Conservation (phyloP, 1,284 basidiomycete genomes). For the Cutaneotrichosporon mucoides region DNA sequence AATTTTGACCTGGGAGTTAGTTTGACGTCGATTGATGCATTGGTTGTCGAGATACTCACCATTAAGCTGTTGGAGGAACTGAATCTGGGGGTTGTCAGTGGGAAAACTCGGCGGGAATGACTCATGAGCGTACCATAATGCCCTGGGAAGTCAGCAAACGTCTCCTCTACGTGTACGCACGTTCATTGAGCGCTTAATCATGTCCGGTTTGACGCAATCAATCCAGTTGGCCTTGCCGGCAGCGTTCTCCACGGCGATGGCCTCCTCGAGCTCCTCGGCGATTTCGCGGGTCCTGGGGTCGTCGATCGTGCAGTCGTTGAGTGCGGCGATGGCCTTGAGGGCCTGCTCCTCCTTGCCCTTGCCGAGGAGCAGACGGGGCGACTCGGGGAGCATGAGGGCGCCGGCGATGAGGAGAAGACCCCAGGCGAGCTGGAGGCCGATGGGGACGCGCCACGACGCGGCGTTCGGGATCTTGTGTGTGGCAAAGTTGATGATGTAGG, state of each 20-base stretch:
- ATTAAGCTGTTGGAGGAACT: conserved; percentile 72
- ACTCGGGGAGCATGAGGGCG: conserved; percentile 71
- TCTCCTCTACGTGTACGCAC: conserved; percentile 23
- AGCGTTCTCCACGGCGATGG: conserved; percentile 59
- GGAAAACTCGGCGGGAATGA: too few relatives aligned
- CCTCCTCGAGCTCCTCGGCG: conserved; percentile 64
- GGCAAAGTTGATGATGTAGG: conserved; percentile 67
- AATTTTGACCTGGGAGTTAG: conserved; percentile 16
- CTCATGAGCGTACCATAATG: conserved; percentile 58
- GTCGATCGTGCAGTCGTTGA: conserved; percentile 62
- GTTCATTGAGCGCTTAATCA: conserved; percentile 33
- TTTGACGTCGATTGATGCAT: conserved; percentile 4
- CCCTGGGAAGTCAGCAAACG: conserved; percentile 24
- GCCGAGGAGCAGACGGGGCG: conserved; percentile 47
- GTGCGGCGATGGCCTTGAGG: conserved; percentile 58
- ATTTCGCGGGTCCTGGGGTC: conserved; percentile 61
- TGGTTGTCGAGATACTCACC: conserved; percentile 30
- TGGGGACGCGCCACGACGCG: conserved; percentile 61
- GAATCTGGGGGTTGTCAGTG: conserved; percentile 25
- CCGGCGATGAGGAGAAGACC: conserved; percentile 52
- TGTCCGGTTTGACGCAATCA: conserved; percentile 58
- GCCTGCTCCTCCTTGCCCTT: conserved; percentile 53
- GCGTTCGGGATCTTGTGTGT: conserved; percentile 60
- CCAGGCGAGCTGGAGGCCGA: conserved; percentile 41
- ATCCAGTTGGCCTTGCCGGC: conserved; percentile 72